A percentile compares a stretch with the other conserved stretches of the same genome.
Evolutionary conservation across 805 yeast species (phyloP).

Genomic region (Teunomyces aglyptinius): DNA sequence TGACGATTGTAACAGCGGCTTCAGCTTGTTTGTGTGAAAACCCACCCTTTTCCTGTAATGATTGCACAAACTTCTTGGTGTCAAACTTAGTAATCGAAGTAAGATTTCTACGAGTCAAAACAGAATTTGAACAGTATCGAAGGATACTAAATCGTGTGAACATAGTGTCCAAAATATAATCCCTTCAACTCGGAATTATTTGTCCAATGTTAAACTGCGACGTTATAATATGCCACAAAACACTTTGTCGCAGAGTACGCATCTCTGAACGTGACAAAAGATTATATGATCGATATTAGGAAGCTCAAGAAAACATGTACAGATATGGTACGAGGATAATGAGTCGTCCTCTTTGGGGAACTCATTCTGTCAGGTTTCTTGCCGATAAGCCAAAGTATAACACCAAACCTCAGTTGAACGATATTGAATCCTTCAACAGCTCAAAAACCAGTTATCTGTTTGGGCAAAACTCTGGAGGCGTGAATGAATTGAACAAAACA

Average conservation of each 20-base stretch:
- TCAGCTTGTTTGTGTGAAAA: slow-evolving; percentile 76
- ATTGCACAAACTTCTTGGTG: slow-evolving; percentile 69
- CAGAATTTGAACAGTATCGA: neutral
- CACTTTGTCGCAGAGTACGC: neutral
- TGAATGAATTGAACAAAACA: slow-evolving; percentile 17
- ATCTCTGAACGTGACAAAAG: slow-evolving; percentile 1
- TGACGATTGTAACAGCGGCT: slow-evolving; percentile 70
- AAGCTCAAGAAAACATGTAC: neutral
- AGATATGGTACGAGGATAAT: neutral
- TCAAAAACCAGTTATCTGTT: slow-evolving; percentile 28
- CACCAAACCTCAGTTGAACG: neutral
- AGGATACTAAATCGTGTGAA: neutral
- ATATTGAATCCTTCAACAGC: slow-evolving; percentile 39
- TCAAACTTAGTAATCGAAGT: slow-evolving; percentile 54
- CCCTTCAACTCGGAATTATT: neutral
- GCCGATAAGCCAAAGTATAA: slow-evolving; percentile 3
- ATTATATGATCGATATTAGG: neutral
- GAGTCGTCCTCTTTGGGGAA: neutral
- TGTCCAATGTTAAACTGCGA: too few relatives aligned
- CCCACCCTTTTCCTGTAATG: slow-evolving; percentile 63
- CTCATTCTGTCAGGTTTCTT: neutral
- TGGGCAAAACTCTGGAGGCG: slow-evolving; percentile 20
- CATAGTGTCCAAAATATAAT: neutral
- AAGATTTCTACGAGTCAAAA: slow-evolving; percentile 4
- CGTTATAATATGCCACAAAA: neutral